phyloP scores from a whole-genome alignment of 1,284 basidiomycete genomes.

The Vanrija sp. region DNA sequence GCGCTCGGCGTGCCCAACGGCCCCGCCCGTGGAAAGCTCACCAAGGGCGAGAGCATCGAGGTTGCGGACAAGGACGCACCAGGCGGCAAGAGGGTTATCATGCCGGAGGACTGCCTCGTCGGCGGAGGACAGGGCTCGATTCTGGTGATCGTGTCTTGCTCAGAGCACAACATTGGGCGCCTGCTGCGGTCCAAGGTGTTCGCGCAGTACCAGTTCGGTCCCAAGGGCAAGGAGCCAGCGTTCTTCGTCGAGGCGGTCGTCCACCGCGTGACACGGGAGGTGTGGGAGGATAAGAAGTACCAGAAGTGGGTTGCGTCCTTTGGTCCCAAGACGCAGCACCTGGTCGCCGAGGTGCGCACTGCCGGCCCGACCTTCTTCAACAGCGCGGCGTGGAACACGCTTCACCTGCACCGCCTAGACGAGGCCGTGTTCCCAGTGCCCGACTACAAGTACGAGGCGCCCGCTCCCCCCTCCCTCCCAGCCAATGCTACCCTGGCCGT shows the following conservation, averaged over 20 bases:
- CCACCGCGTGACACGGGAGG: conserved; percentile 64
- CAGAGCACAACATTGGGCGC: conserved; percentile 22
- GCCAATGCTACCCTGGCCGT: conserved; percentile 51
- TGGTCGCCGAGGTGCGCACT: conserved; percentile 62
- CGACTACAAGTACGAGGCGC: conserved; percentile 50
- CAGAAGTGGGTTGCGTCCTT: conserved; percentile 67
- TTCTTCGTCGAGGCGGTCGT: conserved; percentile 58
- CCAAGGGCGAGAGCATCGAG: conserved; percentile 49
- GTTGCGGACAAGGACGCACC: conserved; percentile 50
- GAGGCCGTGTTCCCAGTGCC: conserved; percentile 68
- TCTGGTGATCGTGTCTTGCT: conserved; percentile 38
- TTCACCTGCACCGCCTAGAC: conserved; percentile 70
- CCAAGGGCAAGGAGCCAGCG: conserved; percentile 11
- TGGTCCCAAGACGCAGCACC: conserved; percentile 61
- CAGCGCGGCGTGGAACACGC: conserved; percentile 65
- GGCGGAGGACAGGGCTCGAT: conserved; percentile 40
- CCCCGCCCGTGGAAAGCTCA: conserved; percentile 49
- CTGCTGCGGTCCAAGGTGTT: conserved; percentile 56
- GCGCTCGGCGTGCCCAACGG: conserved; percentile 65
- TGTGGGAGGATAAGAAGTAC: conserved; percentile 66
- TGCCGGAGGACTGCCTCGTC: conserved; percentile 48
- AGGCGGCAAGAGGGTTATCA: conserved; percentile 55
- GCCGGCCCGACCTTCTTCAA: conserved; percentile 71
- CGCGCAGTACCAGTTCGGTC: conserved; percentile 47
- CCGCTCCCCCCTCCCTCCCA: conserved; percentile 50